Evolutionary conservation across 2,329 filamentous ascomycete genomes (phyloP).

Genomic region (Neophaeococcomyces aloes): DNA sequence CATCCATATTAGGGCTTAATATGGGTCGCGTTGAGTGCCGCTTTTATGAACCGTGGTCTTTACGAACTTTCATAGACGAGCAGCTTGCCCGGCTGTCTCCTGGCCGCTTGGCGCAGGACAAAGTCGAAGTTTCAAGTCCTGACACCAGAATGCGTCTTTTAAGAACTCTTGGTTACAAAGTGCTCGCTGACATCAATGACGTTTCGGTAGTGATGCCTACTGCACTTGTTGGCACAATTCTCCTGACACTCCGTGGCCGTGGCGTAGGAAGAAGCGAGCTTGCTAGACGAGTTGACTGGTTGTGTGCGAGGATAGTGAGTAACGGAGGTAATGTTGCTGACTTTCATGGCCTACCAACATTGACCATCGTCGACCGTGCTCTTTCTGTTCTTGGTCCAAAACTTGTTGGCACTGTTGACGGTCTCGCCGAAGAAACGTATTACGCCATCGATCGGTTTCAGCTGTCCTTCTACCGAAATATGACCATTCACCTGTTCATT

Average conservation of each 20-base stretch:
- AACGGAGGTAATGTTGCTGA: slow-evolving; percentile 91
- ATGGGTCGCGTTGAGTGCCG: slow-evolving; percentile 88
- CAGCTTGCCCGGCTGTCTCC: slow-evolving; percentile 52
- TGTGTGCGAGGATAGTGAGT: slow-evolving; percentile 65
- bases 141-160: slow-evolving; percentile 57
- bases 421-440: slow-evolving; percentile 80
- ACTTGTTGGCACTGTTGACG: slow-evolving; percentile 68
- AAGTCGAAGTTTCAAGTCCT: slow-evolving; percentile 35
- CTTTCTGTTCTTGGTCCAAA: slow-evolving; percentile 85
- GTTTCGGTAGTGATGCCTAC: slow-evolving; percentile 98
- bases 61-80: slow-evolving; percentile 68
- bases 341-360: slow-evolving; percentile 70
- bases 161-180: slow-evolving; percentile 79
- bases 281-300: slow-evolving; percentile 79
- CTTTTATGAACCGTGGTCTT: slow-evolving; percentile 92
- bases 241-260: slow-evolving; percentile 80
- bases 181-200: slow-evolving; percentile 86
- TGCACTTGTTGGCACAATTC: slow-evolving; percentile 83
- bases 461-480: slow-evolving; percentile 95
- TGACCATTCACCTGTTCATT: slow-evolving; percentile 98
- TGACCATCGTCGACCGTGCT: slow-evolving; percentile 75
- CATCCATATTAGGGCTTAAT: slow-evolving; percentile 77
- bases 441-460: slow-evolving; percentile 95
- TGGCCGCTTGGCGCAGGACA: slow-evolving; percentile 22
- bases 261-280: slow-evolving; percentile 84